Percentiles rank a stretch among this genome's conserved stretches.
Evolutionary conservation across 2,329 filamentous ascomycete species (phyloP).

Genomic region (Fusarium sp.): DNA sequence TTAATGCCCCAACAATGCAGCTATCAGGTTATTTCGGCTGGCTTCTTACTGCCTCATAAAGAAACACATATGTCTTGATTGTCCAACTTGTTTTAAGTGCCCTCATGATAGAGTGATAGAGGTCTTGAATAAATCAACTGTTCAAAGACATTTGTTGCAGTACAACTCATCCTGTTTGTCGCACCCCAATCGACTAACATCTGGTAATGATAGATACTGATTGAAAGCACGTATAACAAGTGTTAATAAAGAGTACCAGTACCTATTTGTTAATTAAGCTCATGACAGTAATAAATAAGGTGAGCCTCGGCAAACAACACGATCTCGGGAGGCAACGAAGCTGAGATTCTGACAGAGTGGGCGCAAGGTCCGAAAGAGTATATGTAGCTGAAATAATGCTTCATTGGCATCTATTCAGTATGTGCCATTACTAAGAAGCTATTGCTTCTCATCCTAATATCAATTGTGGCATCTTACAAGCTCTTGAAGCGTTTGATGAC

Average conservation of each 20-base stretch:
- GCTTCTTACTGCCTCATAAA: background rate
- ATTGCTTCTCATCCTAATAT: fast-evolving
- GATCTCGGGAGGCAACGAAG: background rate
- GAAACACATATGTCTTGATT: too few relatives aligned
- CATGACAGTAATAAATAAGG: background rate
- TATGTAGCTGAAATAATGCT: background rate
- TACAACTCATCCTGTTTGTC: background rate
- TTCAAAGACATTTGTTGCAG: background rate
- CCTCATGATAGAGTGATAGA: background rate
- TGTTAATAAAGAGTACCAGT: background rate
- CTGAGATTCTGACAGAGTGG: background rate
- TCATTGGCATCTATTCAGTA: too few relatives aligned
- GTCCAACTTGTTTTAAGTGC: background rate
- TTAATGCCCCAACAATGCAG: background rate
- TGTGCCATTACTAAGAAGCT: fast-evolving
- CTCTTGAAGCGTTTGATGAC: slow-evolving; percentile 20
- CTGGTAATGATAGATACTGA: background rate
- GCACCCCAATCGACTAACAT: background rate
- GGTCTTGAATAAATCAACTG: background rate
- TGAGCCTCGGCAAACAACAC: background rate
- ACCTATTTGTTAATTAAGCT: background rate
- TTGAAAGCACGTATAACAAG: background rate
- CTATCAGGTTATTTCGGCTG: too few relatives aligned
- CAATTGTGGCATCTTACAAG: background rate
- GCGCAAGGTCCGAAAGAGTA: background rate